Evolutionary conservation across 768 basidiomycete genomes (phyloP).

Genomic region (Mycena maculata): DNA sequence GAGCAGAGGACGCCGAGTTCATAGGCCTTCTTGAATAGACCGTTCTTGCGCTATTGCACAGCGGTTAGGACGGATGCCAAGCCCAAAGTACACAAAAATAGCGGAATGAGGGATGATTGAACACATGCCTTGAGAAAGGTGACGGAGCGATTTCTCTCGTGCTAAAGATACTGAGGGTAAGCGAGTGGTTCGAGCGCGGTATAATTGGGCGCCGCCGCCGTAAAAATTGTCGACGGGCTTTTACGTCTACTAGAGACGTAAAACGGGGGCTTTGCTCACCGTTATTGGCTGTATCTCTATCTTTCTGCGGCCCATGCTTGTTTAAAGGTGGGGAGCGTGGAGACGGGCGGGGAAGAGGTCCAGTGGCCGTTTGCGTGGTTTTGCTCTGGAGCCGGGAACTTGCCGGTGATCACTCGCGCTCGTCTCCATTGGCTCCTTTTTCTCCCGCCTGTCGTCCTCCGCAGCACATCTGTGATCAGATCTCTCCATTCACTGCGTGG

Average conservation of each 20-base stretch:
- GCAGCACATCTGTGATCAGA: conserved; percentile 18
- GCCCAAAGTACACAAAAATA: conserved; percentile 73
- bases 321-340: neutral
- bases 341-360: conserved; percentile 11
- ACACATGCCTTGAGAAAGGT: conserved; percentile 82
- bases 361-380: conserved; percentile 5
- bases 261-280: conserved; percentile 52
- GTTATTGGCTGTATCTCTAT: conserved; percentile 87
- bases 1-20: conserved; percentile 92
- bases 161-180: conserved; percentile 66
- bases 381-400: conserved; percentile 26
- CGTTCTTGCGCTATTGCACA: conserved; percentile 79
- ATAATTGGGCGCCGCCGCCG: conserved; percentile 42
- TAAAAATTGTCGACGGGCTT: conserved; percentile 24
- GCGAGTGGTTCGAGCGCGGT: conserved; percentile 41
- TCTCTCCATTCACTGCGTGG: conserved; percentile 7
- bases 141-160: conserved; percentile 91
- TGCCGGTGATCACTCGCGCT: conserved; percentile 19
- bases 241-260: conserved; percentile 31
- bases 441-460: neutral
- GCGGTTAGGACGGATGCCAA: conserved; percentile 52
- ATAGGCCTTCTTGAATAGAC: conserved; percentile 92
- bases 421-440: conserved; percentile 27
- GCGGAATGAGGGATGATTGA: conserved; percentile 48
- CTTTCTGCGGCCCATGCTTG: conserved; percentile 77